Evolutionary conservation across 2,329 filamentous ascomycete genomes (phyloP).

Genomic region (Aureobasidium uvarum): DNA sequence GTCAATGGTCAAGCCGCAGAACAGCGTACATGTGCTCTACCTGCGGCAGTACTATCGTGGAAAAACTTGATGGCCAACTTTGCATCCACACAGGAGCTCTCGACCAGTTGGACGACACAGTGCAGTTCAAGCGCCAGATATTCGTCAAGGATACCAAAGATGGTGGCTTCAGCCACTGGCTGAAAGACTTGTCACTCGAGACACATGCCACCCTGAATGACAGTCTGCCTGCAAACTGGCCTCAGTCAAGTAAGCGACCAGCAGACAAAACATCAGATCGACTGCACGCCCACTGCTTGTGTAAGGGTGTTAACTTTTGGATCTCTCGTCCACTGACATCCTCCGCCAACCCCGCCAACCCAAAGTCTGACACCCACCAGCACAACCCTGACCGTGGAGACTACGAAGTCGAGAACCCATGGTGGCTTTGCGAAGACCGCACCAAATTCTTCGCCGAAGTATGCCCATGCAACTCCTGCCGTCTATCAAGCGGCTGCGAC

Average conservation of each 20-base stretch:
- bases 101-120: slow-evolving; percentile 35
- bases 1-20: slow-evolving; percentile 45
- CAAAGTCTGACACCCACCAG: slow-evolving; percentile 56
- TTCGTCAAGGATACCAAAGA: slow-evolving; percentile 40
- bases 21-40: slow-evolving; percentile 52
- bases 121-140: slow-evolving; percentile 38
- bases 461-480: slow-evolving; percentile 63
- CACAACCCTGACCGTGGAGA: slow-evolving; percentile 35
- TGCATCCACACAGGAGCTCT: slow-evolving; percentile 40
- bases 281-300: slow-evolving; percentile 54
- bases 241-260: background rate
- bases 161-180: slow-evolving; percentile 41
- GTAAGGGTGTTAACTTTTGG: slow-evolving; percentile 55
- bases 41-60: slow-evolving; percentile 49
- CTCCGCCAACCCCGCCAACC: slow-evolving; percentile 49
- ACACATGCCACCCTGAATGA: slow-evolving; percentile 26
- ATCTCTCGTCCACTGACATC: slow-evolving; percentile 55
- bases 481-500: slow-evolving; percentile 60
- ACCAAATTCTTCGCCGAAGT: slow-evolving; percentile 59
- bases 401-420: slow-evolving; percentile 45
- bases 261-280: slow-evolving; percentile 3
- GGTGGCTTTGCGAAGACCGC: slow-evolving; percentile 55
- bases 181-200: slow-evolving; percentile 32
- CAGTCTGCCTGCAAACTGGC: background rate
- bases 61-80: slow-evolving; percentile 20